Evolutionary conservation across 1,284 basidiomycete species (phyloP).

Genomic region (Quambalaria eucalypti): DNA sequence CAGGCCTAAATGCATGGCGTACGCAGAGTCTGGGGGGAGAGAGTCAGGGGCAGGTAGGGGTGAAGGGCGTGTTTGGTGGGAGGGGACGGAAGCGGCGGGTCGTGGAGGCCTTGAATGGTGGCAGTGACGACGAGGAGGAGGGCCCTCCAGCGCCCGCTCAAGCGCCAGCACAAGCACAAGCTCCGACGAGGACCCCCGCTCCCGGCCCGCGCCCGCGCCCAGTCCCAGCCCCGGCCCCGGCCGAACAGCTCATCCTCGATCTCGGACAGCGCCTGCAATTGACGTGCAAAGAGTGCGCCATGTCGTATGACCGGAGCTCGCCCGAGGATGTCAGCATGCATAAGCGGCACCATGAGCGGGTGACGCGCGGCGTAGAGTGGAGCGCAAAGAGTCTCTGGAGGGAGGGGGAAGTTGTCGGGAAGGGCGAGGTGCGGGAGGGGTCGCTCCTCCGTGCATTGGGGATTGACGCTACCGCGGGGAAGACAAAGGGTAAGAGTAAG

Average conservation of each 20-base stretch:
- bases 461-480: not conserved
- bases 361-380: slow-evolving; percentile 31
- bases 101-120: too few species aligned
- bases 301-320: slow-evolving; percentile 34
- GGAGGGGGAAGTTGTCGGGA: not conserved
- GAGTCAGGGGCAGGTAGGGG: too few species aligned
- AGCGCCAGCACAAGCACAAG: not conserved
- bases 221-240: slow-evolving; percentile 4
- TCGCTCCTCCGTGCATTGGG: not conserved
- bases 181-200: not conserved
- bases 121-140: not conserved
- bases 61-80: too few species aligned
- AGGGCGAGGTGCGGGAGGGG: not conserved
- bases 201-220: not conserved
- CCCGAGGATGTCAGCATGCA: slow-evolving; percentile 29
- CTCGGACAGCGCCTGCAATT: slow-evolving; percentile 31
- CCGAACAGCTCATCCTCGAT: slow-evolving; percentile 33
- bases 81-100: too few species aligned
- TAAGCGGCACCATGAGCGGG: slow-evolving; percentile 24
- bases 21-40: not conserved
- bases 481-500: too few species aligned
- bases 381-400: not conserved
- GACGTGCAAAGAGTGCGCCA: slow-evolving; percentile 25
- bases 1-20: too few species aligned
- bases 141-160: not conserved